phyloP scores from a whole-genome alignment of 2,329 filamentous ascomycete genomes.

The Colletotrichum godetiae region DNA sequence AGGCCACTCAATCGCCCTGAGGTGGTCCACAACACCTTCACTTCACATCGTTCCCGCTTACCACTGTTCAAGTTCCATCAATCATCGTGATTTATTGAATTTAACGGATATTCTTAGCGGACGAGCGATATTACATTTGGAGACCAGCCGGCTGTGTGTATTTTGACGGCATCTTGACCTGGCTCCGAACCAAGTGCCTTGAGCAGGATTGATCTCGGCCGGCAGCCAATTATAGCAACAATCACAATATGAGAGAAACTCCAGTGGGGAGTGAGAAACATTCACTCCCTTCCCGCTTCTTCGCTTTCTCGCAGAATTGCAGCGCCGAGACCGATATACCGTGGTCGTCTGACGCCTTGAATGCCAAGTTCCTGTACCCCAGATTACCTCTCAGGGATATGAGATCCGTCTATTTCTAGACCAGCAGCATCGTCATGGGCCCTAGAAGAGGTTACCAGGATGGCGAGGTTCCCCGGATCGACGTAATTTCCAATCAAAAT shows the following conservation, averaged over 20 bases:
- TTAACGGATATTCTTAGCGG: not conserved
- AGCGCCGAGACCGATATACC: too few relatives aligned
- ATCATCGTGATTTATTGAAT: not conserved
- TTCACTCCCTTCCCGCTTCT: not conserved
- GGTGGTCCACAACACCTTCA: not conserved
- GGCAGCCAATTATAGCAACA: not conserved
- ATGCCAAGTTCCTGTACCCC: not conserved
- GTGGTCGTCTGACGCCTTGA: not conserved
- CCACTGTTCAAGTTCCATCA: too few relatives aligned
- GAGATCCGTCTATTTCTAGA: not conserved
- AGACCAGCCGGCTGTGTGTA: too few relatives aligned
- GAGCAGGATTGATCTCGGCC: not conserved
- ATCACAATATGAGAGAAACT: not conserved
- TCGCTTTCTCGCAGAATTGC: not conserved
- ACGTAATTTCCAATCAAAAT: not conserved
- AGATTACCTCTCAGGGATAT: not conserved
- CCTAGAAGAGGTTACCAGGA: not conserved
- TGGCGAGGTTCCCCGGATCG: not conserved
- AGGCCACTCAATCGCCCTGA: not conserved
- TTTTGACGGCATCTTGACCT: too few relatives aligned
- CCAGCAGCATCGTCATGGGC: not conserved
- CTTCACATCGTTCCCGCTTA: not conserved
- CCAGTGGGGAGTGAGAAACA: not conserved
- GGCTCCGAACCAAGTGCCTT: too few relatives aligned
- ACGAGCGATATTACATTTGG: too few relatives aligned